Evolutionary conservation across 2,329 filamentous ascomycete genomes (phyloP), one percentile per base, ranked within the genome.

Genomic region (Pseudofabraea citricarpa): DNA sequence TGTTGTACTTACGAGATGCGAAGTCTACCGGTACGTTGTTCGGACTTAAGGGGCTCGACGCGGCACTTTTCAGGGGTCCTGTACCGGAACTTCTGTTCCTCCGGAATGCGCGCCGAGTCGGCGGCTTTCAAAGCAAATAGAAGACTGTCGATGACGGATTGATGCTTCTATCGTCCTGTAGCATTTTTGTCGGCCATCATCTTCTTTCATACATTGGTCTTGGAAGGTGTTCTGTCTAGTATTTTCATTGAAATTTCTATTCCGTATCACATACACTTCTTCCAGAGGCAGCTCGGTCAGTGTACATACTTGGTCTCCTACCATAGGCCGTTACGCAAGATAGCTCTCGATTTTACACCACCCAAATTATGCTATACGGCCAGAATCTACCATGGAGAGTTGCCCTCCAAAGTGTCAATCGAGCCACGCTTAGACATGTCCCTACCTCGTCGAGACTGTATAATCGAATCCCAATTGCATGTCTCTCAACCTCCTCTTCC

Each of bases 311-410:
- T 31, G 27, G 27, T 31, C 13, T 15, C 16, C 27, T 15, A 31
- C 10, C 6, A 31, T n/a, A 12, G 27, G 13, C 27, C 16, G 22
- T 23, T 37, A 13, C 35, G 19, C 19, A 37, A 21, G 19, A 22
- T 15, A 37, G 35, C 20, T 22, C 18, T 22, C 35, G 19, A 36
- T 36, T 31, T 27, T 21, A 10, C 32, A 36, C 27, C 26, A 31
- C 29, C 20, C 41, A 50, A 51, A 50, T 44, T 51, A 85, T 84
- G 81, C 71, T 81, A 63, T 78, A 79, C 69, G 73, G 77, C 58
- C 77, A 79, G 65, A 76, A 74, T 54, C 65, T 83, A 59, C 76
- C 79, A 67, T 85, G 80, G 81, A 76, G 80, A 69, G 68, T 71
- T 64, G 78, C 77, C 56, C 69, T 63, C 38, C 51, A 55, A 44